These are phyloP conservation scores for Colletotrichum plurivorum DNA, from an alignment of 2,329 filamentous ascomycete genomes.

Conservation along the genomic window DNA sequence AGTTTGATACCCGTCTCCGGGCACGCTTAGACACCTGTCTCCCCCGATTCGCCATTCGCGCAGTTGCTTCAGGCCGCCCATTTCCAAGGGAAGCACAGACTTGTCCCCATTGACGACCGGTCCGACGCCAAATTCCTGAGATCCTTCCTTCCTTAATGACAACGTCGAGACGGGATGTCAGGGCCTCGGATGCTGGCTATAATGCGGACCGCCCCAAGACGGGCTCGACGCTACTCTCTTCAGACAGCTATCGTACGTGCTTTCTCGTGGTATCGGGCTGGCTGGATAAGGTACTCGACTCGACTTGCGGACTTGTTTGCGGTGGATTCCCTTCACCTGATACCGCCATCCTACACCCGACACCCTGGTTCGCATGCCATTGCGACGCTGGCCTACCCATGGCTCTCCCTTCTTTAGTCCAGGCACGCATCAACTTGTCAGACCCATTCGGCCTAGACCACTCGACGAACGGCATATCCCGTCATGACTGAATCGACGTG, in stretches of 20 bases:
- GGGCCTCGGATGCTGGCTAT: constrained; percentile 32
- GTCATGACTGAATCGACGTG: constrained; percentile 3
- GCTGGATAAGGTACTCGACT: too few relatives aligned
- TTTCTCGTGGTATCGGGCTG: too few relatives aligned
- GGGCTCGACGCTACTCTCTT: constrained; percentile 4
- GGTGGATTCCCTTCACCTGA: constrained; percentile 13
- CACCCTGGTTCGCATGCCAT: constrained; percentile 1
- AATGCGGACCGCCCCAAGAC: constrained; percentile 18
- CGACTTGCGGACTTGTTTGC: background rate
- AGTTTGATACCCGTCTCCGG: constrained; percentile 31
- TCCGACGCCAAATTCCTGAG: constrained; percentile 12
- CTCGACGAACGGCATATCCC: constrained; percentile 29
- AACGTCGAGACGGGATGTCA: constrained; percentile 37
- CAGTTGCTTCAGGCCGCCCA: constrained; percentile 24
- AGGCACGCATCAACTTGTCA: constrained; percentile 19
- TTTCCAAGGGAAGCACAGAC: constrained; percentile 8
- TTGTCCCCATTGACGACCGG: constrained; percentile 1
- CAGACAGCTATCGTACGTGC: background rate
- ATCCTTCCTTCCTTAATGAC: constrained; percentile 19
- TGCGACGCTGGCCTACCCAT: constrained; percentile 7
- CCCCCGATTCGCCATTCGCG: background rate
- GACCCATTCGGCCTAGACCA: background rate
- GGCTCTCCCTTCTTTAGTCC: background rate
- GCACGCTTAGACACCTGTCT: constrained; percentile 17
- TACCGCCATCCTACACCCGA: background rate